phyloP scores from a whole-genome alignment of 495 filamentous ascomycete genomes.

The Xylaria intraflava region DNA sequence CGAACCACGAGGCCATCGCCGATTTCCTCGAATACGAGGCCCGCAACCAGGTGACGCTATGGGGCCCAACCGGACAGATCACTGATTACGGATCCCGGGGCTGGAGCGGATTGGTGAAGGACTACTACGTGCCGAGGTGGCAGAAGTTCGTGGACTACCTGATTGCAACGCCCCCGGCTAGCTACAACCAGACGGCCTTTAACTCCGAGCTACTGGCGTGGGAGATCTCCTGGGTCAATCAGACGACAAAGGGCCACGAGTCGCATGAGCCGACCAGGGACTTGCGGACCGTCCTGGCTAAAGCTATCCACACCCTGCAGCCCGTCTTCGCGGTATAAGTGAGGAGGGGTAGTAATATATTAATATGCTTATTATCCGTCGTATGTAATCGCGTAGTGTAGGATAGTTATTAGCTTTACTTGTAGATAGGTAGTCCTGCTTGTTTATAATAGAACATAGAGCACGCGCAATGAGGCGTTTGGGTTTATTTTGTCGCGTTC shows the following conservation, averaged over 20 bases:
- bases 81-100: constrained; percentile 45
- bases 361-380: no score
- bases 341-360: not conserved
- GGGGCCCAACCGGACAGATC: constrained; percentile 47
- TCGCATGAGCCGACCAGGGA: constrained; percentile 5
- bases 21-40: constrained; percentile 46
- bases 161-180: constrained; percentile 19
- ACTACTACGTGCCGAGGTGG: constrained; percentile 47
- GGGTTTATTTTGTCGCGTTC: no score
- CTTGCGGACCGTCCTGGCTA: not conserved
- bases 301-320: not conserved
- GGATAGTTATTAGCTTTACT: no score
- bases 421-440: no score
- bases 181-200: constrained; percentile 33
- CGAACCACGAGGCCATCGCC: constrained; percentile 8
- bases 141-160: constrained; percentile 42
- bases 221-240: constrained; percentile 37
- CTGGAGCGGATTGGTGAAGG: constrained; percentile 43
- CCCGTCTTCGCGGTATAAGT: not conserved
- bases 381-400: no score
- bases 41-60: constrained; percentile 49
- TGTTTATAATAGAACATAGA: no score
- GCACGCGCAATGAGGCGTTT: no score
- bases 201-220: constrained; percentile 26
- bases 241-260: constrained; percentile 20